A percentile compares a stretch with the other conserved stretches of the same genome.
Evolutionary conservation across 129 eudicot genomes (phyloP).

Genomic region (Glebionis coronaria): DNA sequence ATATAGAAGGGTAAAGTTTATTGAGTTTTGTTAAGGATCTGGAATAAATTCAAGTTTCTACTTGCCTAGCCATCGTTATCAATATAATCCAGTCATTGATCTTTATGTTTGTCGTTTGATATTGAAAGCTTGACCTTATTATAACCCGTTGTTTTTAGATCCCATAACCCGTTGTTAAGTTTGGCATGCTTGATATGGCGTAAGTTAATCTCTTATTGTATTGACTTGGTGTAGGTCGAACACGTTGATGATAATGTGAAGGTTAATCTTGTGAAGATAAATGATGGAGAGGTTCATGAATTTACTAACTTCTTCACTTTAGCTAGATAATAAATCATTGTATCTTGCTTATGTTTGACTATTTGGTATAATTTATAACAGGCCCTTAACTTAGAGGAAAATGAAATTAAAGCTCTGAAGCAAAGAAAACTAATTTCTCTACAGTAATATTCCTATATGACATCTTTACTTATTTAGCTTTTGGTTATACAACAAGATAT

Average conservation of each 20-base stretch:
- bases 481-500: conserved; percentile 3
- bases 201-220: not conserved
- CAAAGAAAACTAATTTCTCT: conserved; percentile 65
- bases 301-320: too few species aligned
- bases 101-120: too few species aligned
- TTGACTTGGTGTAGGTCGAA: conserved; percentile 48
- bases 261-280: conserved; percentile 53
- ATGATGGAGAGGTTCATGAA: conserved; percentile 60
- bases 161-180: too few species aligned
- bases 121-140: not conserved
- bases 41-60: too few species aligned
- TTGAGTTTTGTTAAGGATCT: not conserved
- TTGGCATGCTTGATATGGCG: too few species aligned
- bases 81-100: too few species aligned
- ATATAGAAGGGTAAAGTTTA: conserved; percentile 61
- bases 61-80: too few species aligned
- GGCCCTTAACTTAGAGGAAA: conserved; percentile 49
- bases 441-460: conserved; percentile 47
- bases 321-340: too few species aligned
- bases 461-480: not conserved
- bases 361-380: conserved; percentile 27
- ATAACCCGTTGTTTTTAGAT: too few species aligned
- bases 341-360: conserved; percentile 3
- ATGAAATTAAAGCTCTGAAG: conserved; percentile 71
- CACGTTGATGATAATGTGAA: conserved; percentile 74